phyloP scores from a whole-genome alignment of 441 rosid genomes.

The Populus hybrid region DNA sequence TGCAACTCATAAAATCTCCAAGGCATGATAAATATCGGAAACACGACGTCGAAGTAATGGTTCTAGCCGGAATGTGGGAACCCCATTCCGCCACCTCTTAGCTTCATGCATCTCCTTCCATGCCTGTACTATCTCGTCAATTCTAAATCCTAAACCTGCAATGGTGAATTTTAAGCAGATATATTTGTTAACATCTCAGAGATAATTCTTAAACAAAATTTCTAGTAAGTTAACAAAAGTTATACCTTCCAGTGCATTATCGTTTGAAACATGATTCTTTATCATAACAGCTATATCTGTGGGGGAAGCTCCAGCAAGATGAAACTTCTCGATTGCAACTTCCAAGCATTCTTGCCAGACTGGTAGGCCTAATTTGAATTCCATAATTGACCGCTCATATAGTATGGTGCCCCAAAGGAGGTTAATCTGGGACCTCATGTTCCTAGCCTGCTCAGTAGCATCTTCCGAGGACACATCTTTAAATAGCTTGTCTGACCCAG shows the following conservation, averaged over 20 bases:
- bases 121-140: constrained; percentile 88
- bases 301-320: constrained; percentile 91
- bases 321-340: constrained; percentile 90
- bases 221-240: neutral
- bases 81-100: constrained; percentile 67
- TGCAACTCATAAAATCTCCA: constrained; percentile 52
- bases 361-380: constrained; percentile 73
- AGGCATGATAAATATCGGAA: constrained; percentile 65
- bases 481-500: constrained; percentile 49
- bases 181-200: constrained; percentile 13
- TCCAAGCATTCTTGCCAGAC: constrained; percentile 94
- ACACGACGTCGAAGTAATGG: constrained; percentile 72
- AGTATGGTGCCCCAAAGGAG: constrained; percentile 91
- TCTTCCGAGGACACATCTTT: constrained; percentile 56
- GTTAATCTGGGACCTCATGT: constrained; percentile 75
- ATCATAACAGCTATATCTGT: constrained; percentile 85
- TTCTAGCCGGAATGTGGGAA: constrained; percentile 79
- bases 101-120: constrained; percentile 98
- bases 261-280: constrained; percentile 85
- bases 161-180: constrained; percentile 6
- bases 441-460: constrained; percentile 59
- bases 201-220: constrained; percentile 4
- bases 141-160: constrained; percentile 79
- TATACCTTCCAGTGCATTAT: constrained; percentile 72
- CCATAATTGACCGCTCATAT: constrained; percentile 86